phyloP scores from a whole-genome alignment of 208 protist species.

The Trichomonas gallinae region DNA sequence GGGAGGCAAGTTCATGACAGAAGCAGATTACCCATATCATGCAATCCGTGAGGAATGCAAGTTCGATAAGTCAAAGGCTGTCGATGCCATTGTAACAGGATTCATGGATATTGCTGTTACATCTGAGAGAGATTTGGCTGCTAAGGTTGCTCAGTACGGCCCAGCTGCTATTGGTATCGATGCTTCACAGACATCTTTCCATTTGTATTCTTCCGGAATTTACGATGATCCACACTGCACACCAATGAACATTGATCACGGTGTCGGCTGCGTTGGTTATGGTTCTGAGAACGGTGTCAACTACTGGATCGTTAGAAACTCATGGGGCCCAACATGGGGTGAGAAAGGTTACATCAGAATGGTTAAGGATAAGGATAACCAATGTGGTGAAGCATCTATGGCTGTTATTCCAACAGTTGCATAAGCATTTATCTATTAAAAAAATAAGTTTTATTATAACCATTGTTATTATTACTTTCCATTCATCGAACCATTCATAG shows the following conservation, averaged over 20 bases:
- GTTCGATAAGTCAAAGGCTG: neutral
- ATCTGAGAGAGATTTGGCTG: too few species aligned
- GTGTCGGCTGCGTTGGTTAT: neutral
- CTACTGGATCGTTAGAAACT: constrained; percentile 36
- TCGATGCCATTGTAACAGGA: neutral
- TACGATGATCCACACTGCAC: too few species aligned
- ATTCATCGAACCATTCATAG: too few species aligned
- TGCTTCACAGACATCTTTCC: too few species aligned
- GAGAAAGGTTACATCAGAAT: constrained; percentile 27
- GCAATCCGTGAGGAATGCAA: neutral
- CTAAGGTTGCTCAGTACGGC: too few species aligned
- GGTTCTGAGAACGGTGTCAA: constrained; percentile 19
- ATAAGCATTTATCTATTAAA: too few species aligned
- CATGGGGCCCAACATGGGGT: constrained; percentile 24
- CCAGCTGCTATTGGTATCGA: too few species aligned
- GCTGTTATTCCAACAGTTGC: neutral
- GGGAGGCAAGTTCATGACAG: constrained; percentile 26
- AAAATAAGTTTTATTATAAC: too few species aligned
- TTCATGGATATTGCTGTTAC: too few species aligned
- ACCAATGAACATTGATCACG: too few species aligned
- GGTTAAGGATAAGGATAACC: neutral
- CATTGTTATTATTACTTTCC: too few species aligned
- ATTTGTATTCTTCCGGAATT: too few species aligned
- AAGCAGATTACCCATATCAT: constrained; percentile 31
- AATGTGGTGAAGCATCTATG: neutral